Evolutionary conservation across 176 grass and related monocot species (phyloP), one percentile per base, ranked within the genome.

Genomic region (Aegilops bicornis): DNA sequence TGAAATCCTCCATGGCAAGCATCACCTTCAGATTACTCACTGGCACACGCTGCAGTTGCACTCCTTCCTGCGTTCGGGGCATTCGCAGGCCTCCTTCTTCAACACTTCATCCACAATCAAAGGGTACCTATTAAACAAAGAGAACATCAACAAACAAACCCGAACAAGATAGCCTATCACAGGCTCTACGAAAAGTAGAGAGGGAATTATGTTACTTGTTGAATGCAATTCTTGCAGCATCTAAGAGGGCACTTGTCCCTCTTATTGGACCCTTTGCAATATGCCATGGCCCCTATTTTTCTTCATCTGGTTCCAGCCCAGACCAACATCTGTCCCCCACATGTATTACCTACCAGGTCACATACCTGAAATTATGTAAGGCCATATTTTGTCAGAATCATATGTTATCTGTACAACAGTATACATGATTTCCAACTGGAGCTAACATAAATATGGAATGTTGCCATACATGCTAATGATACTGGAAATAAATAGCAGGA

Each of bases 1-100:
- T 39, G 58, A 6, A 32, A 78, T 24, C 59, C 10, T 9, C 6
- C 32, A 20, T 10, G 3, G 12, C 2, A 71, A 71, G 19, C 61
- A 74, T 27, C 29, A 87, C 7, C 16, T 52, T 66, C 29, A 35
- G 20, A 84, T 11, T 59, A 72, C 88, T 88, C 66, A 95, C 91
- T 87, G 91, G 90, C 93, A 95, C n/a, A 86, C 73, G 52, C 91
- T 92, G 71, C 90, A 95, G 74, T 94, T 92, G 85, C 90, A 95
- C 20, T 87, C 77, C 17, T 86, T 90, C 29, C 86, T 89, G 74
- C 93, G 94, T 84, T 91, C 88, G 35, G 96, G 96, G 78, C 91
- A 94, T 37, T 31, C 91, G 86, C 88, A 95, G 7, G 32, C 68
- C 52, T 86, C 65, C 37, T 45, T 45, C 11, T 11, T 2, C 11